A percentile compares a stretch with the other conserved stretches of the same genome.
phyloP scores from a whole-genome alignment of 2,329 filamentous ascomycete genomes.

The Alternaria gansuensis region DNA sequence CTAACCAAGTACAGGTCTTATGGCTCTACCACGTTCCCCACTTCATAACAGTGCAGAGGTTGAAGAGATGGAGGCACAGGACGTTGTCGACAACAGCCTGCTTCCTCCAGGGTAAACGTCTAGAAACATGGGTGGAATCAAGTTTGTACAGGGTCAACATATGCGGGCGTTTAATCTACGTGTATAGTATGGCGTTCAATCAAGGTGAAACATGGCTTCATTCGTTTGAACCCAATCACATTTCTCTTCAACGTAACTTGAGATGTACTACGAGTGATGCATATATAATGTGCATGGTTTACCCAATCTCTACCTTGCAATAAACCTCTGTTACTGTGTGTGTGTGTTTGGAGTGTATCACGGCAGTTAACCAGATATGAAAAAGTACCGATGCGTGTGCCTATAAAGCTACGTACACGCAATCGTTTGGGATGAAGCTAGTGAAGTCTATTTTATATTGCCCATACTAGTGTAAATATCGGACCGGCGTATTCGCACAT shows the following conservation, averaged over 20 bases:
- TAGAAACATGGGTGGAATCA: not conserved
- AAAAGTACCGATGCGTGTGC: not conserved
- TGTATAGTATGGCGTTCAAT: constrained; percentile 22
- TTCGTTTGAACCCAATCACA: constrained; percentile 2
- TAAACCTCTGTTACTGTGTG: not conserved
- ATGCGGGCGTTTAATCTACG: constrained; percentile 11
- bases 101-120: constrained; percentile 81
- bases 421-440: not conserved
- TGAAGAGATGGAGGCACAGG: constrained; percentile 85
- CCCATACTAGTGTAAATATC: not conserved
- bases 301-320: not conserved
- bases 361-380: not conserved
- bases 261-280: constrained; percentile 2
- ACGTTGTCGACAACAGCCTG: constrained; percentile 92
- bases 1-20: constrained; percentile 68
- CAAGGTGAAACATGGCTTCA: constrained; percentile 4
- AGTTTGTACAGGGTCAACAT: constrained; percentile 12
- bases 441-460: not conserved
- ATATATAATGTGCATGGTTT: not conserved
- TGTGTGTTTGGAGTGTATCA: not conserved
- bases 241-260: not conserved
- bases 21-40: constrained; percentile 94
- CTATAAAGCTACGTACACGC: not conserved
- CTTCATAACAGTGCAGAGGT: constrained; percentile 78
- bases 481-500: not conserved